A percentile compares a stretch with the other conserved stretches of the same genome.
phyloP scores from a whole-genome alignment of 108 stramenopile genomes.

The Cyclotella choctawhatcheeana region DNA sequence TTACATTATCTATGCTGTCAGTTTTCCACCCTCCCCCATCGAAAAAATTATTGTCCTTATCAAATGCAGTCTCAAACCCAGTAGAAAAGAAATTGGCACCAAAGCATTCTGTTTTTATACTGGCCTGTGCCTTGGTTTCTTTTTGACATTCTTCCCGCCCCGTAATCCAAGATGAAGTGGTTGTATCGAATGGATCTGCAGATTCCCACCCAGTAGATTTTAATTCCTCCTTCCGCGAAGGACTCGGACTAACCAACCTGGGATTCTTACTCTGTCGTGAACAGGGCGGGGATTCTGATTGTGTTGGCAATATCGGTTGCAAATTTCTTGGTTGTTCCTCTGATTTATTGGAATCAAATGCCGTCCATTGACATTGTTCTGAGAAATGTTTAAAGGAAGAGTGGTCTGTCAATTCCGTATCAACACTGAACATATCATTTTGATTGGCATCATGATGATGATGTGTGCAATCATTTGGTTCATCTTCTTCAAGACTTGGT shows the following conservation, averaged over 20 bases:
- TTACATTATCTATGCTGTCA: not conserved
- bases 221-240: not conserved
- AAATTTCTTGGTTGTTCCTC: not conserved
- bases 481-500: not conserved
- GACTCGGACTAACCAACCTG: not conserved
- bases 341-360: not conserved
- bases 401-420: not conserved
- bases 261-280: not conserved
- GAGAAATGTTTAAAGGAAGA: not conserved
- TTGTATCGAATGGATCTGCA: not conserved
- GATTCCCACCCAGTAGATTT: not conserved
- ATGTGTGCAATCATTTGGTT: not conserved
- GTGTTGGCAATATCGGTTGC: not conserved
- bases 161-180: not conserved
- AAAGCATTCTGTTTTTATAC: not conserved
- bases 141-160: no score
- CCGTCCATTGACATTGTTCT: not conserved
- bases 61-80: no score
- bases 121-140: not conserved
- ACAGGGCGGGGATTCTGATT: not conserved
- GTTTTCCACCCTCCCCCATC: not conserved
- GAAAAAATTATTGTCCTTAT: constrained; percentile 14
- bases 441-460: not conserved
- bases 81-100: constrained; percentile 16
- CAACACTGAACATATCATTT: not conserved